phyloP scores from a whole-genome alignment of 495 filamentous ascomycete species.

The Podospora australis region DNA sequence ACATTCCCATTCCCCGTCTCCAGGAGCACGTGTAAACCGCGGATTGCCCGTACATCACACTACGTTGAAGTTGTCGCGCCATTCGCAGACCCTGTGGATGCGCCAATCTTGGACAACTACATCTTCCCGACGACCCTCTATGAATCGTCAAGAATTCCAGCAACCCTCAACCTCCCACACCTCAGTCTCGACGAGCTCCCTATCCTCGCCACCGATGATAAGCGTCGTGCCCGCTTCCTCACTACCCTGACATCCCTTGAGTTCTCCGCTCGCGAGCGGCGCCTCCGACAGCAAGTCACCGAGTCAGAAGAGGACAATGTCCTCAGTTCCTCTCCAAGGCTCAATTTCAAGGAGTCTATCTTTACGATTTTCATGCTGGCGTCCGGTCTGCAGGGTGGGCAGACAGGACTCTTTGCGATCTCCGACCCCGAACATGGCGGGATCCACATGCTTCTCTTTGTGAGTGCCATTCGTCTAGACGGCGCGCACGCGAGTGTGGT shows the following conservation, averaged over 20 bases:
- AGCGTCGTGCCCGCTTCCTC: constrained; percentile 28
- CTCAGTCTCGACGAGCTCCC: constrained; percentile 39
- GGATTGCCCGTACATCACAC: constrained; percentile 40
- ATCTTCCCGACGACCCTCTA: constrained; percentile 24
- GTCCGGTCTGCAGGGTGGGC: constrained; percentile 33
- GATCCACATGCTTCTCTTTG: constrained; percentile 36
- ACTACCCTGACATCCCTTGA: constrained; percentile 27
- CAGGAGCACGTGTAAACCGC: constrained; percentile 25
- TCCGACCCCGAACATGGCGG: constrained; percentile 20
- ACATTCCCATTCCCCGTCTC: constrained; percentile 38
- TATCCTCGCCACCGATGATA: constrained; percentile 27
- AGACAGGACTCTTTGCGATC: constrained; percentile 34
- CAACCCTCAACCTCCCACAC: constrained; percentile 33
- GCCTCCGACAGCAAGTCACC: constrained; percentile 19
- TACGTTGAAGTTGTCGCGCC: constrained; percentile 41
- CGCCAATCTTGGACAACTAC: constrained; percentile 20
- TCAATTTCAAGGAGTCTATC: constrained; percentile 45
- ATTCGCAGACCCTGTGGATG: constrained; percentile 17
- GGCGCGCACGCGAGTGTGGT: constrained; percentile 35
- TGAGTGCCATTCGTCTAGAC: constrained; percentile 36
- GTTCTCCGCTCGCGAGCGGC: constrained; percentile 37
- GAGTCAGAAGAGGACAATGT: constrained; percentile 3
- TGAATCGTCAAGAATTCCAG: constrained; percentile 16
- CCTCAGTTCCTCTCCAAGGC: constrained; percentile 15
- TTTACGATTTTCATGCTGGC: constrained; percentile 39